A percentile compares a stretch with the other conserved stretches of the same genome.
Evolutionary conservation across 2,329 filamentous ascomycete genomes (phyloP).

Genomic region (Triangularia setosa): DNA sequence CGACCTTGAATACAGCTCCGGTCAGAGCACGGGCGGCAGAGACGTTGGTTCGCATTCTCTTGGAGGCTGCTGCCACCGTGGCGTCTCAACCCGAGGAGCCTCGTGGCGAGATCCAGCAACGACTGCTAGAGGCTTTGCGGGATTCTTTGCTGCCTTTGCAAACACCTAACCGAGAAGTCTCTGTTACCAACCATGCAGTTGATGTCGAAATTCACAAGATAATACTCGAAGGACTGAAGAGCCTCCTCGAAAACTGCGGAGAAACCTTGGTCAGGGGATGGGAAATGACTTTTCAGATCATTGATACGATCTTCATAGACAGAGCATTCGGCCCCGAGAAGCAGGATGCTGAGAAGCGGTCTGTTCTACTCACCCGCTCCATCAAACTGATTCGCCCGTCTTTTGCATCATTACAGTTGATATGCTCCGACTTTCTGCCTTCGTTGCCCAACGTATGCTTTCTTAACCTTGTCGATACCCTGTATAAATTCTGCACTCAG

Average conservation of each 20-base stretch:
- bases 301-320: constrained; percentile 71
- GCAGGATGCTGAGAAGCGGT: constrained; percentile 31
- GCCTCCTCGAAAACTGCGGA: constrained; percentile 81
- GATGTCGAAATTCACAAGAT: constrained; percentile 79
- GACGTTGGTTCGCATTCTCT: constrained; percentile 55
- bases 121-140: constrained; percentile 64
- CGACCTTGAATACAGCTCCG: constrained; percentile 43
- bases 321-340: constrained; percentile 34
- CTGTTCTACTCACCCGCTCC: constrained; percentile 53
- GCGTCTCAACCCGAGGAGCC: constrained; percentile 47
- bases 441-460: constrained; percentile 69
- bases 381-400: constrained; percentile 76
- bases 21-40: constrained; percentile 61
- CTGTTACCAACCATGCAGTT: constrained; percentile 56
- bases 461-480: constrained; percentile 74
- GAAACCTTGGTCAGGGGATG: constrained; percentile 80
- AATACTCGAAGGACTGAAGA: constrained; percentile 74
- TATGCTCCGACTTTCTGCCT: constrained; percentile 89
- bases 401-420: constrained; percentile 84
- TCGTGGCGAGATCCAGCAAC: constrained; percentile 63
- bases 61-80: constrained; percentile 56
- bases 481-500: constrained; percentile 86
- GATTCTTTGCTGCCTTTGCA: constrained; percentile 59
- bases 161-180: constrained; percentile 46
- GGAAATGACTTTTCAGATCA: constrained; percentile 79